Evolutionary conservation across 75 land plant species (phyloP).

Genomic region (Pinus albicaulis): DNA sequence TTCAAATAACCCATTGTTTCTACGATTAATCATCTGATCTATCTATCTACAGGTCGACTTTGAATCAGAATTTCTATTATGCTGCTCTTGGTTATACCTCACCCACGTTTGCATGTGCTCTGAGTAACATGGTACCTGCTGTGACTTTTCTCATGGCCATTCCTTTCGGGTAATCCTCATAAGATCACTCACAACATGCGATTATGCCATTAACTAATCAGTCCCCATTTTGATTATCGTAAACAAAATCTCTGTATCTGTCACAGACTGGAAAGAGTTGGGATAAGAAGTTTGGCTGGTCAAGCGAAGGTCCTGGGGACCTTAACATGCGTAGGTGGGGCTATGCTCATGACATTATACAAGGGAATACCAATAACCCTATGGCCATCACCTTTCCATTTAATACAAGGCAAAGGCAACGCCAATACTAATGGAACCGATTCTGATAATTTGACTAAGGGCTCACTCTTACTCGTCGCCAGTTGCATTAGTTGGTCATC

Average conservation of each 20-base stretch:
- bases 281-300: no score
- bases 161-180: no score
- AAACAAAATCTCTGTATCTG: no score
- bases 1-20: not conserved
- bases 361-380: no score
- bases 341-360: no score
- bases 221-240: slow-evolving; percentile 34
- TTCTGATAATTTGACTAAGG: slow-evolving; percentile 21
- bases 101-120: slow-evolving; percentile 61
- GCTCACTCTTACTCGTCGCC: slow-evolving; percentile 49
- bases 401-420: not conserved
- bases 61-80: slow-evolving; percentile 53
- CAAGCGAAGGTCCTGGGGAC: no score
- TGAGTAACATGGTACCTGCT: slow-evolving; percentile 23
- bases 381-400: not conserved
- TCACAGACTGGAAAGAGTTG: no score
- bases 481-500: slow-evolving; percentile 62
- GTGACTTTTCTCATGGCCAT: no score
- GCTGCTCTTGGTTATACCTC: slow-evolving; percentile 49
- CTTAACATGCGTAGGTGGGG: no score
- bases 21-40: not conserved
- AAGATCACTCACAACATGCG: slow-evolving; percentile 1
- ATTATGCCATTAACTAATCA: not conserved
- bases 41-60: slow-evolving; percentile 33
- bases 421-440: not conserved